Percentiles rank a stretch among this genome's conserved stretches.
Evolutionary conservation across 306 rosid genomes (phyloP).

Genomic region (Acacia melanoxylon): DNA sequence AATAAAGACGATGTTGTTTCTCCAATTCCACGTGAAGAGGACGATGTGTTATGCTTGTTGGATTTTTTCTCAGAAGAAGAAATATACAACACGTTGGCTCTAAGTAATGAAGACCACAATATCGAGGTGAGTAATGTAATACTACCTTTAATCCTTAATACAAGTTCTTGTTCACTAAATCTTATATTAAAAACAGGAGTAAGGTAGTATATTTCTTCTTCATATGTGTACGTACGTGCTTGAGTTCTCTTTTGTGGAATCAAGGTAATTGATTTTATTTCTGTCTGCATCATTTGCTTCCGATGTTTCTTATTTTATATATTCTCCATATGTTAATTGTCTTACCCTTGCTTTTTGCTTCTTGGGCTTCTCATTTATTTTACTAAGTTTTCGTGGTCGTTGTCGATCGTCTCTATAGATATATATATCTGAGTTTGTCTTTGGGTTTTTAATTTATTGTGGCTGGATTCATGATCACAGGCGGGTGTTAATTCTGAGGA

Average conservation of each 20-base stretch:
- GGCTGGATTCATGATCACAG: conserved; percentile 18
- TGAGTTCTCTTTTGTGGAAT: neutral
- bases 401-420: neutral
- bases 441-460: neutral
- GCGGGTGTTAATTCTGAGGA: neutral
- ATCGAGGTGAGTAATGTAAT: conserved; percentile 31
- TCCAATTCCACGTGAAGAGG: neutral
- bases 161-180: too few relatives aligned
- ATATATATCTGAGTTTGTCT: neutral
- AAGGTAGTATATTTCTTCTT: too few relatives aligned
- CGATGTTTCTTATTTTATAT: neutral
- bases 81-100: neutral
- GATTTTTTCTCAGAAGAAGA: conserved; percentile 29
- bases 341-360: neutral
- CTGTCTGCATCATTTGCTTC: neutral
- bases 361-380: neutral
- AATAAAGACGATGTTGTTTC: conserved; percentile 8
- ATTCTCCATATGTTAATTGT: too few relatives aligned
- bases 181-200: too few relatives aligned
- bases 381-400: too few relatives aligned
- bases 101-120: neutral
- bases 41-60: conserved; percentile 25
- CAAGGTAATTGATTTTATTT: neutral
- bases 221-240: neutral
- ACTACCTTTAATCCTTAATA: neutral